Percentiles rank a stretch among this genome's conserved stretches.
Conservation (phyloP, 352 stramenopile genomes). For the Paralagenidium karlingii region DNA sequence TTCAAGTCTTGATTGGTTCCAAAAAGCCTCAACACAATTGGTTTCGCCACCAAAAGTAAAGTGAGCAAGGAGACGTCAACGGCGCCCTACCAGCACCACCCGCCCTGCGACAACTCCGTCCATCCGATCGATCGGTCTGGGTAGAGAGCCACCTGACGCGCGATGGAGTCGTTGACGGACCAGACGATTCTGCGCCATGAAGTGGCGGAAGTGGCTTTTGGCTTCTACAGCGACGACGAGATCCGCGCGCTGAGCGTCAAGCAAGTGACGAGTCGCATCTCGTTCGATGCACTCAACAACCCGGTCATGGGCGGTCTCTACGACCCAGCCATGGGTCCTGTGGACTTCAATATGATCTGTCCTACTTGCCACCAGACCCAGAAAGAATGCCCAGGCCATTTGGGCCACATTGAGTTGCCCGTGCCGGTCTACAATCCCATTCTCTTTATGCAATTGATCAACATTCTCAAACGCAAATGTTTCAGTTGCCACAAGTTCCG, state of each 20-base stretch:
- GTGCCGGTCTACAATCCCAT: conserved; percentile 98
- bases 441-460: conserved; percentile 91
- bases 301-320: conserved; percentile 94
- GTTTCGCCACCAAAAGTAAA: no score
- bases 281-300: conserved; percentile 93
- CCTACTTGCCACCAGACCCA: conserved; percentile 94
- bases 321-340: conserved; percentile 91
- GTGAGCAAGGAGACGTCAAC: no score
- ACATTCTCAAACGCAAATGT: conserved; percentile 96
- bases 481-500: conserved; percentile 97
- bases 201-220: conserved; percentile 85
- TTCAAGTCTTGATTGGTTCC: no score
- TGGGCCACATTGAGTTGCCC: conserved; percentile 98
- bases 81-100: no score
- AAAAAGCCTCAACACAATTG: no score
- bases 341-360: conserved; percentile 86
- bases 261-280: conserved; percentile 91
- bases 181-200: conserved; percentile 87
- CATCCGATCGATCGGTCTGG: no score
- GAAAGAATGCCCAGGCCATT: conserved; percentile 94
- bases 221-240: conserved; percentile 97
- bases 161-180: conserved; percentile 80
- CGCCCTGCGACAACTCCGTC: no score
- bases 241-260: conserved; percentile 94
- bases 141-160: no score